Evolutionary conservation across 2,329 filamentous ascomycete species (phyloP), one percentile per base, ranked within the genome.

Genomic region (Stylonectria norvegica): DNA sequence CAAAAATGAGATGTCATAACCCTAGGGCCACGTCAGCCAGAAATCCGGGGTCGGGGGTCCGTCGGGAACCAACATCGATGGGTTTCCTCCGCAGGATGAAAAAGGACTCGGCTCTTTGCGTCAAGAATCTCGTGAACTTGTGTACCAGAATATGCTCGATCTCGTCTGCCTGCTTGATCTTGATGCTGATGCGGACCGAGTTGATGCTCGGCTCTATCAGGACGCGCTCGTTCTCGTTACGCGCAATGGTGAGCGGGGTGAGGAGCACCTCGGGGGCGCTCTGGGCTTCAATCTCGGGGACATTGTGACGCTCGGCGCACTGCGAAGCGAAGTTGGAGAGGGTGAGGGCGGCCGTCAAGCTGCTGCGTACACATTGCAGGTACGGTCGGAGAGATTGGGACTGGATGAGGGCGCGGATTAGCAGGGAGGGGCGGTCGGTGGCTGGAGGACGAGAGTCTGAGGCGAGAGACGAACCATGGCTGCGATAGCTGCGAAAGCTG

Each of bases 81-180:
- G 93, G 86, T 72, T 98, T 98, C 69, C 93, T 82, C 67, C 93
- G 76, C 62, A 98, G 69, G 46, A 98, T 95, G 62, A 97, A 97
- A 71, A 98, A 98, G 0, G 88, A 89, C 69, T 98, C 93, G 34
- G 93, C 93, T 67, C 91, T 78, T 71, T 96, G 54, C 34, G 89
- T 96, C 70, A 98, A 71, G 76, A 98, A 98, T 41, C 93, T 79
- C 28, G 90, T 95, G 61, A 98, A 97, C 70, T 98, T 98, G 73
- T 97, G 93, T 50, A 98, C 93, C 47, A 98, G 73, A 51, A 98
- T 97, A 64, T 94, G 81, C 69, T 98, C 93, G 59, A 97, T 98
- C 72, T 98, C 93, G 67, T 98, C 93, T 48, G 93, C 93, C 75
- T 98, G 93, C 73, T 98, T 98, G 69, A 98, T 96, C 75, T 91